Conservation (phyloP, 257 asterid genomes). For the Solanum arcanum region DNA sequence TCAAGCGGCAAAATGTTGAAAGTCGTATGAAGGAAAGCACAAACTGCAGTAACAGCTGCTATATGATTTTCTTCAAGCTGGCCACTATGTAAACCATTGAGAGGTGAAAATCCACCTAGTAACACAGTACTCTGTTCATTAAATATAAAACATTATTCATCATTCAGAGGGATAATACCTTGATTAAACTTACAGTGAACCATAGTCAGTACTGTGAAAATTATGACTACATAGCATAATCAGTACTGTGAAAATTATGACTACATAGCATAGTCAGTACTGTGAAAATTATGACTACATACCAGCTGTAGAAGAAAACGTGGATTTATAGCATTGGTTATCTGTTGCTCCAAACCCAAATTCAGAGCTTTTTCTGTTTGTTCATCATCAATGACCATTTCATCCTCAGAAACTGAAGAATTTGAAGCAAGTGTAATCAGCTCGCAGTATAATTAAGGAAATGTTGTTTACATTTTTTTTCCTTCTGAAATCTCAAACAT, state of each 20-base stretch:
- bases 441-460: background rate
- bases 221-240: slow-evolving; percentile 12
- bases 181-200: background rate
- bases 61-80: slow-evolving; percentile 43
- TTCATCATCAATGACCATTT: slow-evolving; percentile 60
- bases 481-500: background rate
- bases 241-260: background rate
- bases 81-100: slow-evolving; percentile 32
- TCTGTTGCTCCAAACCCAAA: slow-evolving; percentile 63
- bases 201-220: background rate
- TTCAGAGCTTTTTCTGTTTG: slow-evolving; percentile 30
- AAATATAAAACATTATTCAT: slow-evolving; percentile 1
- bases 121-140: slow-evolving; percentile 61
- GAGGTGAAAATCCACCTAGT: slow-evolving; percentile 41
- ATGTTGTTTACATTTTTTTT: background rate
- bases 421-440: slow-evolving; percentile 22
- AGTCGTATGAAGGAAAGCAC: slow-evolving; percentile 71
- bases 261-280: slow-evolving; percentile 11
- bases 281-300: slow-evolving; percentile 5
- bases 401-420: slow-evolving; percentile 53
- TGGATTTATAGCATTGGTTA: slow-evolving; percentile 56
- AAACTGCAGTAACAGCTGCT: slow-evolving; percentile 77
- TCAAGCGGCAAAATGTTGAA: slow-evolving; percentile 79
- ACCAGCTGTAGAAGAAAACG: slow-evolving; percentile 83
- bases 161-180: slow-evolving; percentile 1